Conservation (phyloP, 306 rosid genomes). For the Erythrophleum fordii region DNA sequence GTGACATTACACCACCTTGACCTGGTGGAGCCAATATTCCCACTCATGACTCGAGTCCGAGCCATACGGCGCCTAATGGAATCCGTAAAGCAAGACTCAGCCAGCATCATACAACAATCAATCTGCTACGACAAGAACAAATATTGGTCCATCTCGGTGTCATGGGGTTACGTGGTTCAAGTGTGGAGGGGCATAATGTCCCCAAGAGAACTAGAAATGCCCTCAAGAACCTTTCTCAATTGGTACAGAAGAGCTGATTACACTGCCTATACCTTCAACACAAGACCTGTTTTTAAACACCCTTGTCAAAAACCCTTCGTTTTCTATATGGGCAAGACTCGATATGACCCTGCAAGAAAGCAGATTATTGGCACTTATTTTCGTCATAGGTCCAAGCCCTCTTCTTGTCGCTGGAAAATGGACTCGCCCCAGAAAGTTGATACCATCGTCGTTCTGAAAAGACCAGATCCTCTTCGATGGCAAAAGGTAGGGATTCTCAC, state of each 20-base stretch:
- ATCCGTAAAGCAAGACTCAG: conserved; percentile 65
- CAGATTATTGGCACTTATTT: conserved; percentile 52
- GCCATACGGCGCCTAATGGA: conserved; percentile 65
- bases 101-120: conserved; percentile 84
- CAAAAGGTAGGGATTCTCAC: conserved; percentile 55
- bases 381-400: conserved; percentile 42
- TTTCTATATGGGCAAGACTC: conserved; percentile 54
- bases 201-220: conserved; percentile 81
- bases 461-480: conserved; percentile 84
- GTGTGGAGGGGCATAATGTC: conserved; percentile 72
- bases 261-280: conserved; percentile 91
- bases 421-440: conserved; percentile 61
- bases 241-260: conserved; percentile 82
- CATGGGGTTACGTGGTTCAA: conserved; percentile 92
- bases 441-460: conserved; percentile 63
- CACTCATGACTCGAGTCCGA: conserved; percentile 49
- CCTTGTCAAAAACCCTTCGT: conserved; percentile 83
- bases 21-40: conserved; percentile 79
- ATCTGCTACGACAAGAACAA: conserved; percentile 74
- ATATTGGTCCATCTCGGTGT: conserved; percentile 77
- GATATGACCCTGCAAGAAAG: conserved; percentile 48
- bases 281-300: conserved; percentile 79
- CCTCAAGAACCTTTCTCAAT: conserved; percentile 77
- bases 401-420: conserved; percentile 69
- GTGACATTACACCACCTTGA: conserved; percentile 82